A percentile compares a stretch with the other conserved stretches of the same genome.
phyloP scores from a whole-genome alignment of 2,329 filamentous ascomycete species.

The Dothideomycetes sp. region DNA sequence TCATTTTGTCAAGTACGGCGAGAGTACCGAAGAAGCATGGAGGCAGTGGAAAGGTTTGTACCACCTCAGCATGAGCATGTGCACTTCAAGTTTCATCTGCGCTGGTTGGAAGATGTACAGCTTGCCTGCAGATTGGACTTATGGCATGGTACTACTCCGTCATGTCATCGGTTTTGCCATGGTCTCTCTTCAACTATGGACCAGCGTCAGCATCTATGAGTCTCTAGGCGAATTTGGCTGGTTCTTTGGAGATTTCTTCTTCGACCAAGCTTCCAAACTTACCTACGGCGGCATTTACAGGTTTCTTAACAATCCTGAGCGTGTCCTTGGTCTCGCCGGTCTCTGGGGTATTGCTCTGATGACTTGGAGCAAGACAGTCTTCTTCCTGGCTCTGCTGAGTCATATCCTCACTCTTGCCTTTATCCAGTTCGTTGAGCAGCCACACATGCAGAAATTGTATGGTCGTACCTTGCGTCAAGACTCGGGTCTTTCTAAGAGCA shows the following conservation, averaged over 20 bases:
- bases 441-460: slow-evolving; percentile 98
- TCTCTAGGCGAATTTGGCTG: slow-evolving; percentile 95
- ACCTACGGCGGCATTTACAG: slow-evolving; percentile 97
- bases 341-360: slow-evolving; percentile 92
- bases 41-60: slow-evolving; percentile 96
- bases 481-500: slow-evolving; percentile 83
- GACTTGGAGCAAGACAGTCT: slow-evolving; percentile 79
- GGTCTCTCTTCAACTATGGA: slow-evolving; percentile 85
- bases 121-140: slow-evolving; percentile 75
- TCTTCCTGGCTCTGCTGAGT: slow-evolving; percentile 74
- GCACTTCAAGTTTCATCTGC: slow-evolving; percentile 78
- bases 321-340: slow-evolving; percentile 86
- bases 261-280: slow-evolving; percentile 75
- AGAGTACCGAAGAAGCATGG: slow-evolving; percentile 86
- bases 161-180: slow-evolving; percentile 77
- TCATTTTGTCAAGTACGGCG: slow-evolving; percentile 95
- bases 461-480: slow-evolving; percentile 73
- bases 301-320: slow-evolving; percentile 94
- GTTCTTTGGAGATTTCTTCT: slow-evolving; percentile 99
- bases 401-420: slow-evolving; percentile 80
- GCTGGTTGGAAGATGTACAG: slow-evolving; percentile 96
- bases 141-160: slow-evolving; percentile 75
- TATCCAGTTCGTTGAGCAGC: slow-evolving; percentile 87
- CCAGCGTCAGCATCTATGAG: slow-evolving; percentile 84
- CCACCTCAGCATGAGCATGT: slow-evolving; percentile 84